Conservation (phyloP, 176 grass and related monocot species). For the Hordeum vulgare region MorexV3_pseudomolecules_assembly NC_058518.1:307381993-307382492, state of each 20-base stretch:
- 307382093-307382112: neutral
- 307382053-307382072: neutral
- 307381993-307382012: constrained; percentile 2
- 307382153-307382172: neutral
- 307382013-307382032: neutral
- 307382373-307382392: constrained; percentile 35
- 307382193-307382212: constrained; percentile 25
- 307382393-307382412: constrained; percentile 17
- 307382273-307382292: constrained; percentile 16
- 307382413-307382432: constrained; percentile 40
- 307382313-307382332: constrained; percentile 19
- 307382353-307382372: constrained; percentile 23
- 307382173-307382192: constrained; percentile 17
- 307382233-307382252: constrained; percentile 18
- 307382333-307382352: constrained; percentile 36
- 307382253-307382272: constrained; percentile 29
- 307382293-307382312: constrained; percentile 19
- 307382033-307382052: neutral
- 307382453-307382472: too few species aligned
- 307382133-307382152: neutral
- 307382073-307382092: neutral
- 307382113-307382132: neutral
- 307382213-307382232: constrained; percentile 28
- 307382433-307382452: too few species aligned
- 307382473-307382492: too few species aligned